Evolutionary conservation across 768 basidiomycete species (phyloP), one percentile per base, ranked within the genome.

Genomic region (Pleurotus sapidus): DNA sequence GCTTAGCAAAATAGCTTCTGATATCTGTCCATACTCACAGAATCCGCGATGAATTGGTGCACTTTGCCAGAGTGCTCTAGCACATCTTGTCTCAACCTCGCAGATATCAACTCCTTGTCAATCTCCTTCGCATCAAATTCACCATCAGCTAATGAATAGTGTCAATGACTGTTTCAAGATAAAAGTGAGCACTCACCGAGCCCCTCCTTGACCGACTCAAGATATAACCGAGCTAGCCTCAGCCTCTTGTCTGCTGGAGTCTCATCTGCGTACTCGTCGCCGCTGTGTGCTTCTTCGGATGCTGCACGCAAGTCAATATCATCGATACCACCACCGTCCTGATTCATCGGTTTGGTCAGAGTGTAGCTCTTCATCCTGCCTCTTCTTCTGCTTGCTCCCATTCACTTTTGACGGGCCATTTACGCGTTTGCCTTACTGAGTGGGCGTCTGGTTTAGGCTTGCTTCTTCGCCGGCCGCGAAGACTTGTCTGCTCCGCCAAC

Each of bases 121-220:
- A 98, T 87, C 63, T 98, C 95, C 1, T 92, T 95, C 4, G 97
- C 97, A 68, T 99, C 96, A 61, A 87, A 95, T 60, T 94, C 94
- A 34, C 90, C 92, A 23, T 95, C 95, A 58, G 87, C 93, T 84
- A 59, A 20, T 49, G 24, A 50, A 17, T 9, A 51, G 11, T 3
- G 30, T 34, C 30, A 34, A 34, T 34, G 9, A 34, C 30, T 11
- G 30, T 9, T 11, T 34, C 11, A 8, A 34, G 7, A 34, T 34
- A 34, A 8, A 34, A 12, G 1, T 9, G 6, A 2, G 42, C 34
- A 76, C 84, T 70, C 63, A 84, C 88, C 80, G 25, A 95, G 70
- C 38, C 81, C 84, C 58, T 88, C 84, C 70, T 91, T 91, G 12
- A 98, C 86, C 60, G 80, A 87, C 59, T 93, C 86, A 40, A 99